Evolutionary conservation across 805 yeast genomes (phyloP), one percentile per base, ranked within the genome.

Genomic region (Starmerella bombi): DNA sequence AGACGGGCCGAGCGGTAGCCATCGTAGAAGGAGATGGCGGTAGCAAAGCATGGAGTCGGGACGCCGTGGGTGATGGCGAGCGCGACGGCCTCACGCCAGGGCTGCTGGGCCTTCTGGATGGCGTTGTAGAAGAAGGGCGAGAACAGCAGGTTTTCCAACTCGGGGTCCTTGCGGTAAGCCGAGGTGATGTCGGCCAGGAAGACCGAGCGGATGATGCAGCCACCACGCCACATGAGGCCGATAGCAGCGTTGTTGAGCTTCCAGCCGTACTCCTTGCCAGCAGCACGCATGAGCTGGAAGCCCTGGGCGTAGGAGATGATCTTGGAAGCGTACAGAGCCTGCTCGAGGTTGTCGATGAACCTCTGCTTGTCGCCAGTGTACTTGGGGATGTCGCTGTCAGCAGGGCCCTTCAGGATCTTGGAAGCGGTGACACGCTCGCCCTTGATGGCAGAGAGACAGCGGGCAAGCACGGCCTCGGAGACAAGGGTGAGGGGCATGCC

Each of bases 171-270:
- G 69, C 91, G 82, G 80, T 79, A 88, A 54, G 98, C 98, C 63
- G 83, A 65, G 54, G 98, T 88, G 69, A 88, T 88, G 67, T 88
- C 96, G 61, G 78, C 96, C 62, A 88, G 73, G 81, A 88, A 88
- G 52, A 88, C 96, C 44, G 98, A 88, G 75, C 97, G 83, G 70
- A 88, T 88, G 67, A 88, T 88, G 75, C 98, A 88, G 58, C 98
- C 98, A 72, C 98, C 98, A 76, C 98, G 80, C 98, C 98, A 88
- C 97, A 88, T 88, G 59, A 91, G 75, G 56, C 97, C 97, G 58
- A 91, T 91, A 46, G 94, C 91, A 57, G 97, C 94, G 77, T 83
- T 81, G 80, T 88, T 91, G 64, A 88, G 74, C 67, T 82, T 77
- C 98, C 98, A 88, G 60, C 78, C 78, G 75, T 84, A 88, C 65